A percentile compares a stretch with the other conserved stretches of the same genome.
phyloP scores from a whole-genome alignment of 2,329 filamentous ascomycete genomes.

The Trichoderma koningiopsis region DNA sequence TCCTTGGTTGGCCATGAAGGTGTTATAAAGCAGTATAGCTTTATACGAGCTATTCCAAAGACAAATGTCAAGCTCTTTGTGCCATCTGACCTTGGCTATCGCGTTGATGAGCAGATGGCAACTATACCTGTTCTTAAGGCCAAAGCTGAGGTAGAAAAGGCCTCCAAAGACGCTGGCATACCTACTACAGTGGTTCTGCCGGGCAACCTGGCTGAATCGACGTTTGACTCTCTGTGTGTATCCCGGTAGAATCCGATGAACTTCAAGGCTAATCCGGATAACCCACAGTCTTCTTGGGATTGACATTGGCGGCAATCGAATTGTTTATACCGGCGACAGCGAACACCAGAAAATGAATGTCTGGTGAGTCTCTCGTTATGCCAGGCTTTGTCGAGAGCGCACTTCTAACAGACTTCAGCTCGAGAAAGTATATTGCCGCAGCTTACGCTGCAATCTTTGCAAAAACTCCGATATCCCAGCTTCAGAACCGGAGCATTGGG shows the following conservation, averaged over 20 bases:
- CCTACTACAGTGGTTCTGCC: background rate
- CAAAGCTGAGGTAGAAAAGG: background rate
- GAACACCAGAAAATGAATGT: background rate
- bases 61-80: background rate
- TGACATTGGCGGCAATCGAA: background rate
- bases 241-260: background rate
- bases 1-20: background rate
- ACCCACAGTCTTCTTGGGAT: background rate
- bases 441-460: background rate
- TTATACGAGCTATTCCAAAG: background rate
- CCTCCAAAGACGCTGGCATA: background rate
- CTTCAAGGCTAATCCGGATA: background rate
- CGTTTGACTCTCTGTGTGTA: background rate
- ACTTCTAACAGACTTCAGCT: background rate
- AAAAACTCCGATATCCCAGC: background rate
- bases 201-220: background rate
- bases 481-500: background rate
- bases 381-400: background rate
- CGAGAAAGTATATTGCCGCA: background rate
- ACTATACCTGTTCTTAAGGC: background rate
- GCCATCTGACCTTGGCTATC: background rate
- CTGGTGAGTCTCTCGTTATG: background rate
- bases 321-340: background rate
- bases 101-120: background rate
- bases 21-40: background rate